These are phyloP conservation scores for Coemansia sp. DNA, from an alignment of 192 early-diverging fungal genomes.

Conservation along the genomic window DNA sequence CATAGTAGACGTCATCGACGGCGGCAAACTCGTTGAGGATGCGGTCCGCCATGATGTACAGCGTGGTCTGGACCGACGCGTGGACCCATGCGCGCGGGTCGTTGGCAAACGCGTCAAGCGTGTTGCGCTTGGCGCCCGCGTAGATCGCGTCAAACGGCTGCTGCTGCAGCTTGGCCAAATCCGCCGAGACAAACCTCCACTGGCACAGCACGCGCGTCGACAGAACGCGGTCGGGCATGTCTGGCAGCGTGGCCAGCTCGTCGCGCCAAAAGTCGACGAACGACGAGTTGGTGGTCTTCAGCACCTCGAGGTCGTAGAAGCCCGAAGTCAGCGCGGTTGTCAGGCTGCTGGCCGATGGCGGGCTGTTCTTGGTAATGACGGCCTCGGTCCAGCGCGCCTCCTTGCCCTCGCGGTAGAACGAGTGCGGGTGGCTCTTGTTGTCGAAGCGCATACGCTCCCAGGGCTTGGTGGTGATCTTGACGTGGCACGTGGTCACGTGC, in stretches of 20 bases:
- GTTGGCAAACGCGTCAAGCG: constrained; percentile 74
- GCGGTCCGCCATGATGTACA: constrained; percentile 75
- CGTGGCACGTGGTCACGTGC: constrained; percentile 65
- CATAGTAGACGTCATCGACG: constrained; percentile 66
- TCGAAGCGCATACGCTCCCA: constrained; percentile 73
- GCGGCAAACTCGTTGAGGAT: constrained; percentile 61
- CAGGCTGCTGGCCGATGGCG: constrained; percentile 13
- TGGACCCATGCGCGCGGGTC: constrained; percentile 65
- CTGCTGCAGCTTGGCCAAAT: constrained; percentile 20
- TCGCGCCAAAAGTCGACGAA: constrained; percentile 75
- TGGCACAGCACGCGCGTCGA: constrained; percentile 72
- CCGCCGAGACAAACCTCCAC: constrained; percentile 58
- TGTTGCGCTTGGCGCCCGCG: constrained; percentile 64
- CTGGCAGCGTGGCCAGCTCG: constrained; percentile 72
- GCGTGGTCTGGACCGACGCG: constrained; percentile 79
- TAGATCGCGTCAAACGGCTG: constrained; percentile 62
- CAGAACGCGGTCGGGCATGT: constrained; percentile 77
- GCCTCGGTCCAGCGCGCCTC: constrained; percentile 68
- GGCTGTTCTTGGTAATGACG: constrained; percentile 43
- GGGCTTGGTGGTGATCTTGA: constrained; percentile 70
- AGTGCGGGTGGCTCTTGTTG: constrained; percentile 67
- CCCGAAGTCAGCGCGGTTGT: constrained; percentile 64
- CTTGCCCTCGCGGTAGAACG: constrained; percentile 72
- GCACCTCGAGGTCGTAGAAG: constrained; percentile 70
- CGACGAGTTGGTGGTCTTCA: constrained; percentile 83